phyloP scores from a whole-genome alignment of 805 yeast species.

The Candida tibetensis region DNA sequence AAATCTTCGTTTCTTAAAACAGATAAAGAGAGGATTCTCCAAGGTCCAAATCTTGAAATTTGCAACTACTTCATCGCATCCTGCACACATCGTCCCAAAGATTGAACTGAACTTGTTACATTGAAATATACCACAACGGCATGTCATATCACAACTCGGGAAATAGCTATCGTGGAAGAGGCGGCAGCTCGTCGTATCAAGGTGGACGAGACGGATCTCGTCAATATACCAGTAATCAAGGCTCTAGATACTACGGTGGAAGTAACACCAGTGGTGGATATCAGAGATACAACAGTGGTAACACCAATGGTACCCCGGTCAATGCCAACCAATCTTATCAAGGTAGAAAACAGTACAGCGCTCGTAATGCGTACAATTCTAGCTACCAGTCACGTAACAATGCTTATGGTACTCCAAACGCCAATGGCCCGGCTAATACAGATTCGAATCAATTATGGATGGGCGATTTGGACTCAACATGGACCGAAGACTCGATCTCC shows the following conservation, averaged over 20 bases:
- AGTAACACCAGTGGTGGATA: neutral
- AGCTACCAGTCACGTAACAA: neutral
- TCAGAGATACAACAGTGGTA: conserved; percentile 2
- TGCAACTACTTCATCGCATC: too few species aligned
- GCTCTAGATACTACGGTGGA: neutral
- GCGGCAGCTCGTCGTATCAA: conserved; percentile 3
- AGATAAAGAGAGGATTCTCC: too few species aligned
- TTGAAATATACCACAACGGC: too few species aligned
- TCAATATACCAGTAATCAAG: neutral
- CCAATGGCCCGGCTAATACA: too few species aligned
- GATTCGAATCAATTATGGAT: conserved; percentile 54
- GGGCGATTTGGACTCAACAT: conserved; percentile 86
- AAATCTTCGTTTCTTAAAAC: too few species aligned
- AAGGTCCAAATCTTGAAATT: too few species aligned
- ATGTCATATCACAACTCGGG: conserved; percentile 9
- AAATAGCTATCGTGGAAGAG: conserved; percentile 5
- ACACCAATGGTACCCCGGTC: too few species aligned
- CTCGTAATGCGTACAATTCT: neutral
- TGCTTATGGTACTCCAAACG: neutral
- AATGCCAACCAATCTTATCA: neutral
- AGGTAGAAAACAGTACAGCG: conserved; percentile 2
- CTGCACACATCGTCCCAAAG: too few species aligned
- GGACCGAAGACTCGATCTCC: conserved; percentile 70
- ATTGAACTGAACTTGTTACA: too few species aligned
- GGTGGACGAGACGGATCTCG: neutral